Conservation (phyloP, 768 basidiomycete genomes). For the Boletus rubescentipes region DNA sequence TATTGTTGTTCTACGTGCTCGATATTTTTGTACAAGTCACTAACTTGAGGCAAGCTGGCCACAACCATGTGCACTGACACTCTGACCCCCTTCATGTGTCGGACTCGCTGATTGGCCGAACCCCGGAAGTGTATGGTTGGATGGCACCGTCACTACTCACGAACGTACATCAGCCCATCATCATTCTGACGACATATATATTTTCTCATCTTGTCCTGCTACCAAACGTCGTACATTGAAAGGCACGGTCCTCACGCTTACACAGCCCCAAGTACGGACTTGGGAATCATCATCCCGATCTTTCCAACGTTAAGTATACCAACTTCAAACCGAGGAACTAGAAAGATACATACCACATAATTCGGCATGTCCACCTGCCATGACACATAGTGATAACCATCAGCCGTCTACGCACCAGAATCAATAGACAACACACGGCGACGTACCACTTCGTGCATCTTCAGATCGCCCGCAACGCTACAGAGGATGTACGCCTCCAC, state of each 20-base stretch:
- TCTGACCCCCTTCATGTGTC: too few relatives aligned
- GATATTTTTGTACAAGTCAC: too few relatives aligned
- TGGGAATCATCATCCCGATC: constrained; percentile 60
- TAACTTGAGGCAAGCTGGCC: too few relatives aligned
- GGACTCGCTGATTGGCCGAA: too few relatives aligned
- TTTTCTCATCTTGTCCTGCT: too few relatives aligned
- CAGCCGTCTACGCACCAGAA: background rate
- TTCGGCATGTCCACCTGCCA: constrained; percentile 64
- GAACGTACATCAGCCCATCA: too few relatives aligned
- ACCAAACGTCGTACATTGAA: too few relatives aligned
- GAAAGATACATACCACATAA: constrained; percentile 46
- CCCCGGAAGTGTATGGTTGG: too few relatives aligned
- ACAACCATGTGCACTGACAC: too few relatives aligned
- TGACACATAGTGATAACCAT: background rate
- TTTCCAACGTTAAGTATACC: constrained; percentile 15
- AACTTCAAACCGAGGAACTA: background rate
- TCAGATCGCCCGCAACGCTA: constrained; percentile 57
- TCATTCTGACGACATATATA: too few relatives aligned
- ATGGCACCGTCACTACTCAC: too few relatives aligned
- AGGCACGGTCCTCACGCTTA: background rate
- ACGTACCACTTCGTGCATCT: constrained; percentile 58
- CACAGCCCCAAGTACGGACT: constrained; percentile 36
- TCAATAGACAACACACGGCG: background rate
- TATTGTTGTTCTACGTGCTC: too few relatives aligned
- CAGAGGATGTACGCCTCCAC: constrained; percentile 61